Percentiles rank a stretch among this genome's conserved stretches.
Evolutionary conservation across 805 yeast genomes (phyloP).

Genomic region (Suhomyces vadensis): DNA sequence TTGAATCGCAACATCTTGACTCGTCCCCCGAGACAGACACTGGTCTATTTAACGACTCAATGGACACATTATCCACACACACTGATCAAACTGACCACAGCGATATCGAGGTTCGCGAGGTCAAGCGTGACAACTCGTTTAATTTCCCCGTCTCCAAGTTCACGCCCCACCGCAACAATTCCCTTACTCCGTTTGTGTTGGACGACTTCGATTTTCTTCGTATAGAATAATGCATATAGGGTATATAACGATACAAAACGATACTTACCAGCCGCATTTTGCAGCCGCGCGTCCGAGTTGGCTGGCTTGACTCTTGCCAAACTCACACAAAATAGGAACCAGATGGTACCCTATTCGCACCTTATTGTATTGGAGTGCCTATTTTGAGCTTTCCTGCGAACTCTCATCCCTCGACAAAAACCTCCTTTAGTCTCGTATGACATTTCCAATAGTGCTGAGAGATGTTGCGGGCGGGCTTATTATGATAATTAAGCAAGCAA

Average conservation of each 20-base stretch:
- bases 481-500: no score
- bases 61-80: slow-evolving; percentile 31
- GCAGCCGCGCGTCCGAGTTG: no score
- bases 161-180: neutral
- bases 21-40: slow-evolving; percentile 12
- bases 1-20: neutral
- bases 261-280: neutral
- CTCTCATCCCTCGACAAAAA: no score
- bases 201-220: slow-evolving; percentile 1
- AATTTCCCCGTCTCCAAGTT: neutral
- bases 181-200: slow-evolving; percentile 3
- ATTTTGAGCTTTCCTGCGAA: no score
- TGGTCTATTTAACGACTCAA: slow-evolving; percentile 26
- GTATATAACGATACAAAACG: neutral
- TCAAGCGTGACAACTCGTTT: neutral
- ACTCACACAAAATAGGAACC: no score
- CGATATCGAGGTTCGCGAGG: neutral
- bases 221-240: neutral
- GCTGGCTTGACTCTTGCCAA: no score
- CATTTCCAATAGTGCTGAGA: no score
- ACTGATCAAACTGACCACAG: slow-evolving; percentile 11
- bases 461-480: no score
- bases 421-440: no score
- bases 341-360: no score
- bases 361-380: no score